Percentiles rank a stretch among this genome's conserved stretches.
These are phyloP conservation scores for Hirschfeldia incana DNA, from an alignment of 345 rosid genomes.

Conservation along the genomic window DNA sequence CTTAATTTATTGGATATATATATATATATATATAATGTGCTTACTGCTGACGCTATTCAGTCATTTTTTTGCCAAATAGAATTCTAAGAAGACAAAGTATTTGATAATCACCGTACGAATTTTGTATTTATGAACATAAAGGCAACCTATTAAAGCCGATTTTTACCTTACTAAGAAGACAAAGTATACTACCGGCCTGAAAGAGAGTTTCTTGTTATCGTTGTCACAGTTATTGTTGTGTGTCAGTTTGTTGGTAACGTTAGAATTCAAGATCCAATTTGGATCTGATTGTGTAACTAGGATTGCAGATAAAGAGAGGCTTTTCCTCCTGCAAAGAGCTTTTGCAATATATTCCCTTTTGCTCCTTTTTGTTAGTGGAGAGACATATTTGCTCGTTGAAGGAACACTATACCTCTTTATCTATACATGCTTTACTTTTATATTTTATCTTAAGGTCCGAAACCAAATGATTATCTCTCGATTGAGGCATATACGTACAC, in stretches of 20 bases:
- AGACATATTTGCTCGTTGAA: conserved; percentile 34
- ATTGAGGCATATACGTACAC: conserved; percentile 3
- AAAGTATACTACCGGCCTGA: background rate
- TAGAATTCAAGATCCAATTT: conserved; percentile 31
- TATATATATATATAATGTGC: background rate
- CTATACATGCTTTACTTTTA: conserved; percentile 24
- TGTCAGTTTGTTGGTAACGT: conserved; percentile 30
- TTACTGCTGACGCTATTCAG: background rate
- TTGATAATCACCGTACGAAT: background rate
- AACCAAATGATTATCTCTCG: conserved; percentile 16
- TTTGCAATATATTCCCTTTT: conserved; percentile 13
- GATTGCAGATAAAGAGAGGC: conserved; percentile 19
- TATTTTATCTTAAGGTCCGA: conserved; percentile 10
- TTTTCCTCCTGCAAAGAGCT: conserved; percentile 33
- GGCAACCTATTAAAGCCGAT: background rate
- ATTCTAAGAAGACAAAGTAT: background rate
- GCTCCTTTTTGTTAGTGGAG: conserved; percentile 39
- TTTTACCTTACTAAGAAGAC: background rate
- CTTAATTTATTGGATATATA: background rate
- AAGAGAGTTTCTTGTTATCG: conserved; percentile 5
- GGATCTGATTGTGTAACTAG: conserved; percentile 29
- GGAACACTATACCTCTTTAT: conserved; percentile 30
- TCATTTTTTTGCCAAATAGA: background rate
- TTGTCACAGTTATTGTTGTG: conserved; percentile 15
- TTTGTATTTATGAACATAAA: background rate